Base-by-base conservation (phyloP, 768 basidiomycete genomes). In the Kondoa subrosea region DNA sequence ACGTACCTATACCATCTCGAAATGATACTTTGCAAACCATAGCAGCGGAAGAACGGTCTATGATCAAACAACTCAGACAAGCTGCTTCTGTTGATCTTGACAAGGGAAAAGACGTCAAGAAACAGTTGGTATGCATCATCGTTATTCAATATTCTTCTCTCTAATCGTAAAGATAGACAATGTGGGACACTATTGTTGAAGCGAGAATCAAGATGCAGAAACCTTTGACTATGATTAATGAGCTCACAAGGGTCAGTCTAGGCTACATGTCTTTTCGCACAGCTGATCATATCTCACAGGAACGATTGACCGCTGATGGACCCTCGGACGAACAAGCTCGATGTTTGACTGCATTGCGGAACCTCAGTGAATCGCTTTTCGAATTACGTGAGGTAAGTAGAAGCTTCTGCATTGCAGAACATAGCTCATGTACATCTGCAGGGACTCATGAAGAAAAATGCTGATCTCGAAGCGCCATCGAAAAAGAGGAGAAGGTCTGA, bases 191-290 rank as follows among this genome's bases (percentile, higher is more conserved):
- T 2, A 80, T 96, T 40, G 81, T 96, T 31, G 89, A 95, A 75
- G 84, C 88, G n/a, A 84, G 93, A 34, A 97, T 97, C 76, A 85
- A 85, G 29, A 77, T 95, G 57, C 93, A 96, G 78, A 96, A 91
- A 78, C 82, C 85, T 27, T 80, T 85, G 58, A 73, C 80, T 1
- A 79, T 85, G 14, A 81, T 85, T 3, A 88, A 89, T 73, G 78
- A 79, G 62, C 80, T 95, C 3, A 86, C 88, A 34, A 74, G 71
- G 34, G 89, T 86, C 74, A 72, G 85, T 78, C 75, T 29, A 72
- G 2, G 26, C 64, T 64, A 32, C 34, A n/a, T n/a, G n/a, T n/a
- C 14, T 12, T 62, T 32, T 32, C n/a, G 26, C 56, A 34, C 15
- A n/a, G 60, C 21, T 57, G 2, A 66, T 57, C 50, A 57, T 57